Base-by-base conservation (phyloP, 1,139 yeast species). In the Taphrina wiesneri region DNA sequence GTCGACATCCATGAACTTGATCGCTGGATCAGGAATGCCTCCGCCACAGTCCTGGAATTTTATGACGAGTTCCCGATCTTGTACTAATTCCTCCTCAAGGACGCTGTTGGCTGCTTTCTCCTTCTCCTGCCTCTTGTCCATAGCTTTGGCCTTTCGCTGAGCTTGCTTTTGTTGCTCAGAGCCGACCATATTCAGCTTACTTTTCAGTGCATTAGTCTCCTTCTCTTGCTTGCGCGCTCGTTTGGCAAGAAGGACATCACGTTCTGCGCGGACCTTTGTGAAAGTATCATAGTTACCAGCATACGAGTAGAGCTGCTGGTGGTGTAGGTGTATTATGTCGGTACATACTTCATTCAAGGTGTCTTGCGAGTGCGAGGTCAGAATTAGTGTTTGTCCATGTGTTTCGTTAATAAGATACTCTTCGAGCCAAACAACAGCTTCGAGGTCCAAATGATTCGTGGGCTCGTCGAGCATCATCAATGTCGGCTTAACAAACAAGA, bases 201-300 rank as follows among this genome's bases (percentile, higher is more conserved):
- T 93, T 84, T 95, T 93, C 80, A 95, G 93, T 79, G 93, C 98
- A 56, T 87, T 90, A 76, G 93, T 93, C 84, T 93, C 99, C 80
- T 95, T 99, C 82, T 95, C 99, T 83, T 93, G 99, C 81, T 93
- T 95, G 75, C 81, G 79, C 81, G 93, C 93, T 79, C 90, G 96
- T 82, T 93, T 95, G 96, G 89, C 92, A 84, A 95, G 99, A 80
- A 92, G 93, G 71, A 95, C 87, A 81, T 93, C 99, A 82, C 83
- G 82, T 83, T 93, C 99, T 64, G 85, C 75, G 82, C 98, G 87
- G 68, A 99, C 93, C 85, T 93, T 93, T 77, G 86, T 85, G 78
- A 93, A 93, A 60, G 98, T 86, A 79, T 93, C 99, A 83, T 92
- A 95, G 83, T 93, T 95, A 87, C 99, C 99, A 85, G 98, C 97